Evolutionary conservation across 306 rosid genomes (phyloP).

Genomic region (Trifolium fragiferum): DNA sequence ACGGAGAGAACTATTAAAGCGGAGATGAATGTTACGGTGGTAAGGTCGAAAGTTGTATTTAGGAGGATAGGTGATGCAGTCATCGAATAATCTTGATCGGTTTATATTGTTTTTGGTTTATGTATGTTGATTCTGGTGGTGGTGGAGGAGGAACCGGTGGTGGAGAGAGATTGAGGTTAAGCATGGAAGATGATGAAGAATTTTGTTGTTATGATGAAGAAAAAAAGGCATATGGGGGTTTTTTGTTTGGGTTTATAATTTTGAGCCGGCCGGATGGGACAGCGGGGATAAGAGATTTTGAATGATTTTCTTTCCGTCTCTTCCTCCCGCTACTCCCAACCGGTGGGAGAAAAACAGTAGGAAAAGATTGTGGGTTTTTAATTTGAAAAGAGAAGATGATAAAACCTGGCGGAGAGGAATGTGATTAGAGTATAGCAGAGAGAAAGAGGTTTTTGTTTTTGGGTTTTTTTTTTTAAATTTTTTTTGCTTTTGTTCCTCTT

Average conservation of each 20-base stretch:
- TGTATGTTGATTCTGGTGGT: conserved; percentile 43
- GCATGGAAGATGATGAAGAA: conserved; percentile 53
- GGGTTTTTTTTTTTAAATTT: neutral
- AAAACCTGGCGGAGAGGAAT: conserved; percentile 31
- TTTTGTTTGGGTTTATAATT: neutral
- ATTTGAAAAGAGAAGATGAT: conserved; percentile 3
- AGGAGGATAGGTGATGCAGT: conserved; percentile 47
- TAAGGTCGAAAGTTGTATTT: conserved; percentile 55
- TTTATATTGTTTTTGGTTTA: neutral
- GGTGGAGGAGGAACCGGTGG: conserved; percentile 47
- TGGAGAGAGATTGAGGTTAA: conserved; percentile 53
- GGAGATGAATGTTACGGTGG: conserved; percentile 53
- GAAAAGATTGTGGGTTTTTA: conserved; percentile 22
- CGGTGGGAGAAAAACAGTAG: conserved; percentile 47
- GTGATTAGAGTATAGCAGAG: neutral
- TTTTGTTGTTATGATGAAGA: no score
- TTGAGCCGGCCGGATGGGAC: conserved; percentile 34
- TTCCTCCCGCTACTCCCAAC: conserved; percentile 54
- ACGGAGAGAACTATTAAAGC: conserved; percentile 60
- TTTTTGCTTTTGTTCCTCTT: conserved; percentile 1
- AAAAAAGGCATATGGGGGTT: neutral
- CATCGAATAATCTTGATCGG: neutral
- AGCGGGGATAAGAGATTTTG: neutral
- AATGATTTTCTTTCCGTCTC: conserved; percentile 11
- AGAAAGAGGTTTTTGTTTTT: neutral